These are phyloP conservation scores for Hypoxylon sp. DNA, from an alignment of 2,329 filamentous ascomycete species.

Conservation along the genomic window DNA sequence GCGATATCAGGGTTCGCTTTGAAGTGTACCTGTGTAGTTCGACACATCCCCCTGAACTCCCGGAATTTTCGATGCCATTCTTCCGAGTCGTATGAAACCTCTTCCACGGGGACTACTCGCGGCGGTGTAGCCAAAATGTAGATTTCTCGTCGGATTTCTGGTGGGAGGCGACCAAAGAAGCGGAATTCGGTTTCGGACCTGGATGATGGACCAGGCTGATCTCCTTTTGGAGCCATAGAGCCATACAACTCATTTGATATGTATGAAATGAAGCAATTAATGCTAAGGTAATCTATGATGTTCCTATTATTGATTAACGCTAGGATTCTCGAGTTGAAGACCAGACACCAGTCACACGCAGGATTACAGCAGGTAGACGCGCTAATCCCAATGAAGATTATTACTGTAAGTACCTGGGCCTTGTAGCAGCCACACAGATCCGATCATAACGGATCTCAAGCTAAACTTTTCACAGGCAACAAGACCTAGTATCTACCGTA, in stretches of 20 bases:
- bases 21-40: slow-evolving; percentile 29
- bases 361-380: background rate
- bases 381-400: too few relatives aligned
- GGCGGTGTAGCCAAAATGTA: slow-evolving; percentile 44
- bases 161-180: slow-evolving; percentile 33
- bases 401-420: too few relatives aligned
- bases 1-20: slow-evolving; percentile 40
- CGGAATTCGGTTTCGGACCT: slow-evolving; percentile 27
- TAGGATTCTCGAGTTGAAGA: background rate
- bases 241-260: background rate
- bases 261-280: background rate
- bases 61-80: slow-evolving; percentile 22
- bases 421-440: too few relatives aligned
- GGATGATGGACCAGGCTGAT: background rate
- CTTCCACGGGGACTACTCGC: slow-evolving; percentile 42
- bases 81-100: slow-evolving; percentile 21
- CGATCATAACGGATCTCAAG: too few relatives aligned
- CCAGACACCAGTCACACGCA: background rate
- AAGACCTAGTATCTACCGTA: too few relatives aligned
- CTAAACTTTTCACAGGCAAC: too few relatives aligned
- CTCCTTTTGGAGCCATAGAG: background rate
- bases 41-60: slow-evolving; percentile 14
- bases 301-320: background rate
- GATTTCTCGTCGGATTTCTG: slow-evolving; percentile 44
- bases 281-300: background rate